These are phyloP conservation scores for Adiantum capillusveneris DNA, from an alignment of 75 land plant genomes.

Conservation along the genomic window DNA sequence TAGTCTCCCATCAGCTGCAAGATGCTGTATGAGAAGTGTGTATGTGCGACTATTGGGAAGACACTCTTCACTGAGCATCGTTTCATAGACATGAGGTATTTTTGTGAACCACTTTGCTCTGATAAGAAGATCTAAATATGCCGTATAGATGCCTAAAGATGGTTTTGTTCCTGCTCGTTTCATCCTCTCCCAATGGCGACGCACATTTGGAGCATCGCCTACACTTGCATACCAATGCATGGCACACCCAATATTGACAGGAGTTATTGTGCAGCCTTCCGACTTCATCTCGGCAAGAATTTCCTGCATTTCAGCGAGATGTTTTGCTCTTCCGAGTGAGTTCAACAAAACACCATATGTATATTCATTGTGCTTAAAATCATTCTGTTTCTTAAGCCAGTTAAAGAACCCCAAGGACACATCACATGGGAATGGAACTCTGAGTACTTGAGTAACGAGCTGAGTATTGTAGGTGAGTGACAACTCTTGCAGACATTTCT, in stretches of 20 bases:
- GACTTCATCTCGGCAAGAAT: neutral
- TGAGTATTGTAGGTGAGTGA: neutral
- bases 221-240: constrained; percentile 6
- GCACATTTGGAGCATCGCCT: neutral
- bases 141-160: constrained; percentile 1
- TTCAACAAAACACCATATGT: constrained; percentile 3
- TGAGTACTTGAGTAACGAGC: neutral
- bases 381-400: constrained; percentile 18
- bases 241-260: neutral
- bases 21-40: constrained; percentile 5
- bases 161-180: neutral
- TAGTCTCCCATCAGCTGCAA: neutral
- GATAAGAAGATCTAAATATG: neutral
- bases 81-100: constrained; percentile 2
- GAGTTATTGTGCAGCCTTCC: constrained; percentile 1
- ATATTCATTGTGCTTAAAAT: constrained; percentile 4
- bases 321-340: neutral
- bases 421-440: neutral
- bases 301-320: neutral
- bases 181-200: neutral
- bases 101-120: constrained; percentile 2
- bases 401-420: constrained; percentile 17
- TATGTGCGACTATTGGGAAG: neutral
- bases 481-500: neutral
- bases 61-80: constrained; percentile 1